A percentile compares a stretch with the other conserved stretches of the same genome.
Evolutionary conservation across 169 alveolate species (phyloP).

Genomic region (Plasmodium gaboni): DNA sequence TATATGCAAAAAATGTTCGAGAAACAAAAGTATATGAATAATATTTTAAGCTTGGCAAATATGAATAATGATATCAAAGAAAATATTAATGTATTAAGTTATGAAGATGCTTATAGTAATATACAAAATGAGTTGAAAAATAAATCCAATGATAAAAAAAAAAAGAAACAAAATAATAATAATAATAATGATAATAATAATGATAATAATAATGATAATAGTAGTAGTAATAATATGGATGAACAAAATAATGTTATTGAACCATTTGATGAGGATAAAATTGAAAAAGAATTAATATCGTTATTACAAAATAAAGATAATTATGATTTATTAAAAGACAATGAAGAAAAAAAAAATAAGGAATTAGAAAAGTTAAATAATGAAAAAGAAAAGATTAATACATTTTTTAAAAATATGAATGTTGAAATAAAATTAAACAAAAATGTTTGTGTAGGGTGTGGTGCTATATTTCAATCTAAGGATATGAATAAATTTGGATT

Average conservation of each 20-base stretch:
- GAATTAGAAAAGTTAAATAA: slow-evolving; percentile 1
- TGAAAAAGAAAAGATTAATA: slow-evolving; percentile 40
- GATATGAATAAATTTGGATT: slow-evolving; percentile 52
- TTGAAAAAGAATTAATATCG: slow-evolving; percentile 13
- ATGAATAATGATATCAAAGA: slow-evolving; percentile 42
- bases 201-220: not conserved
- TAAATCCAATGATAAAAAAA: slow-evolving; percentile 1
- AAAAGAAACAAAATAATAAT: slow-evolving; percentile 12
- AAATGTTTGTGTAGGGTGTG: slow-evolving; percentile 82
- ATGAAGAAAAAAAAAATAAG: slow-evolving; percentile 4
- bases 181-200: not conserved
- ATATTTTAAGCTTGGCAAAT: slow-evolving; percentile 38
- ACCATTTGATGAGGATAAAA: slow-evolving; percentile 29
- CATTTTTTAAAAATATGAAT: slow-evolving; percentile 54
- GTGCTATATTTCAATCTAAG: slow-evolving; percentile 78
- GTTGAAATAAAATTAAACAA: slow-evolving; percentile 35
- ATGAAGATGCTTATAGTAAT: slow-evolving; percentile 30
- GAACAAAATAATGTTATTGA: not conserved
- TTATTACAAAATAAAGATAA: slow-evolving; percentile 18
- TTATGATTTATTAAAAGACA: not conserved
- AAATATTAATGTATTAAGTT: slow-evolving; percentile 23
- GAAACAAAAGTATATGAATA: slow-evolving; percentile 12
- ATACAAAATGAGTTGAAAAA: not conserved
- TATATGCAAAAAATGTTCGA: slow-evolving; percentile 64
- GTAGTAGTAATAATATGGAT: not conserved